A percentile compares a stretch with the other conserved stretches of the same genome.
These are phyloP conservation scores for Trichoderma cornu-damae DNA, from an alignment of 2,329 filamentous ascomycete genomes.

Conservation along the genomic window DNA sequence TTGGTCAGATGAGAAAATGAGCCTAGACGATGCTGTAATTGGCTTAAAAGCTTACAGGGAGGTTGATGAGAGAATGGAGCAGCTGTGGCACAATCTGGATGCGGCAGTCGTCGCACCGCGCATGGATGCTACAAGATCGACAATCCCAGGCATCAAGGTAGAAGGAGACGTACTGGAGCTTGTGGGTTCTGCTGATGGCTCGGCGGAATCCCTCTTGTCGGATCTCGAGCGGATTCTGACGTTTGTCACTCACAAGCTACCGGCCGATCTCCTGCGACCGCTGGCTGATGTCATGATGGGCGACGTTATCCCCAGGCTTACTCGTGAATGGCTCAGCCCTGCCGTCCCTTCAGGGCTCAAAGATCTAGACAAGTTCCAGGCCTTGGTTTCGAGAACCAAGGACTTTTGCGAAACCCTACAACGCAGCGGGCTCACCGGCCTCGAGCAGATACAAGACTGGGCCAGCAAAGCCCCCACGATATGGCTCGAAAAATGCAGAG, in stretches of 20 bases:
- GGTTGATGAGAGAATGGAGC: constrained; percentile 53
- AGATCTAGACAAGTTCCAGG: constrained; percentile 67
- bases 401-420: constrained; percentile 61
- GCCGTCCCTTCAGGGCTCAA: constrained; percentile 70
- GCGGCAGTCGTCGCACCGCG: constrained; percentile 56
- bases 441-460: constrained; percentile 69
- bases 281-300: constrained; percentile 68
- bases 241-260: constrained; percentile 50
- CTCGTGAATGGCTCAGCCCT: constrained; percentile 68
- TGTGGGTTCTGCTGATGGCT: constrained; percentile 39
- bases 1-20: constrained; percentile 46
- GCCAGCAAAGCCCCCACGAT: constrained; percentile 70
- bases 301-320: constrained; percentile 61
- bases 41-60: constrained; percentile 57
- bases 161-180: constrained; percentile 41
- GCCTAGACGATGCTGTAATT: constrained; percentile 48
- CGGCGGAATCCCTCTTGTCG: constrained; percentile 46
- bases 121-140: constrained; percentile 39
- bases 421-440: constrained; percentile 56
- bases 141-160: constrained; percentile 38
- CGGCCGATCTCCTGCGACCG: constrained; percentile 50
- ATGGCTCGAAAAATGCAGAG: constrained; percentile 81
- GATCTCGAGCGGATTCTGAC: constrained; percentile 49
- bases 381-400: constrained; percentile 58
- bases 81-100: constrained; percentile 60